Evolutionary conservation across 1,139 yeast species (phyloP).

Genomic region (Diutina siamensis): DNA sequence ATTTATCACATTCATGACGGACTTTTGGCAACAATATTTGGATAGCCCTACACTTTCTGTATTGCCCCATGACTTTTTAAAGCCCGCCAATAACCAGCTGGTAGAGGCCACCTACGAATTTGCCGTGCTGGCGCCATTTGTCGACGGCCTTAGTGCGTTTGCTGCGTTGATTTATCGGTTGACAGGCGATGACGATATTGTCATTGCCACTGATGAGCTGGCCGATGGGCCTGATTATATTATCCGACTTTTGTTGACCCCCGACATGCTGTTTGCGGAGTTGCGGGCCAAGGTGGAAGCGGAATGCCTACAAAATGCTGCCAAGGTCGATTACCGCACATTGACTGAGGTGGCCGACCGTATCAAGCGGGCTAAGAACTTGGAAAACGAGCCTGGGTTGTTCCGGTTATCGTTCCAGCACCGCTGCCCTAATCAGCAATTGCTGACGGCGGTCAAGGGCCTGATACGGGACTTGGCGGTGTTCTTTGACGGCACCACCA

Average conservation of each 20-base stretch:
- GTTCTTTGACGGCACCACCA: slow-evolving; percentile 19
- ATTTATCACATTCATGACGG: not conserved
- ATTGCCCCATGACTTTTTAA: slow-evolving; percentile 77
- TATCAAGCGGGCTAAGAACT: slow-evolving; percentile 35
- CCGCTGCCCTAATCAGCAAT: slow-evolving; percentile 26
- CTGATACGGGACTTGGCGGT: slow-evolving; percentile 56
- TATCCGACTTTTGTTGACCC: slow-evolving; percentile 47
- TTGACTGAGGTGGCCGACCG: slow-evolving; percentile 46
- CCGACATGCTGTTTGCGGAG: slow-evolving; percentile 41
- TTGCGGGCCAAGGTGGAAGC: slow-evolving; percentile 34
- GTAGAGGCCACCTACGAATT: slow-evolving; percentile 44
- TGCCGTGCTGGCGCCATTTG: not conserved
- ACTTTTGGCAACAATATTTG: slow-evolving; percentile 23
- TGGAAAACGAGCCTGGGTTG: slow-evolving; percentile 50
- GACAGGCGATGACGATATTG: slow-evolving; percentile 90
- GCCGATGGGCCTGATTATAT: slow-evolving; percentile 37
- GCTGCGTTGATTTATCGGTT: slow-evolving; percentile 52
- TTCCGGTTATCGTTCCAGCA: slow-evolving; percentile 57
- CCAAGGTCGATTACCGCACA: slow-evolving; percentile 29
- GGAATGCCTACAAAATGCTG: slow-evolving; percentile 28
- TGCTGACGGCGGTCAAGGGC: slow-evolving; percentile 38
- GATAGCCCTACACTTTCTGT: slow-evolving; percentile 79
- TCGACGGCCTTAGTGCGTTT: not conserved
- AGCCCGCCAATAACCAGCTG: slow-evolving; percentile 61
- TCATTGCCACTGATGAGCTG: slow-evolving; percentile 56